Base-by-base conservation (phyloP, 2,329 filamentous ascomycete genomes). In the Teratosphaeriaceae sp. region DNA sequence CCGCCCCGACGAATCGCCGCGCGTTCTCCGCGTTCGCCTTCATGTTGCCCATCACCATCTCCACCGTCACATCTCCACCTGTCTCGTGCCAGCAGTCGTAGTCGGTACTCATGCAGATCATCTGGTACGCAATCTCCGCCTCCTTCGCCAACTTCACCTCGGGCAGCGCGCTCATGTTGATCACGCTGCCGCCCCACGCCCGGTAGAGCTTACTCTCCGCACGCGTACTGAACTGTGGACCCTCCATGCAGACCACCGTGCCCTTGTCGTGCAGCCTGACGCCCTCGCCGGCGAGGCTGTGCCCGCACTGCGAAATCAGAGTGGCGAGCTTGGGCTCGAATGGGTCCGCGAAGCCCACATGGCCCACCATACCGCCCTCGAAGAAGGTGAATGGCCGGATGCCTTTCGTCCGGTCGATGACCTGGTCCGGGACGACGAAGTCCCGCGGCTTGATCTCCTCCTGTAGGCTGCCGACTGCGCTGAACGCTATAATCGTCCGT, bases 31-130 rank as follows among this genome's bases (percentile, higher is more conserved):
- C 76, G 67, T 98, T 98, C 53, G 88, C 84, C 63, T 85, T 84
- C 92, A 98, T 98, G 68, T 94, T 87, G 48, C 80, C 84, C 81
- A 95, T 87, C 43, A 98, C 92, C 85, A 97, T 94, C 66, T 89
- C 86, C 18, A 98, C 92, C 49, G 88, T 89, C 49, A 98, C 92
- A 34, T 78, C 72, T 52, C 85, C 86, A 45, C 80, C 84, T 38
- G 77, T 78, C 16, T 78, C 80, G 62, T 89, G 85, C 92, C 92
- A 98, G 79, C 90, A 97, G 73, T 98, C 92, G 66, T 98, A 98
- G 72, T 98, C 92, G 21, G 92, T 98, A 24, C 88, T 87, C 92
- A 98, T 98, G 75, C 90, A 95, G 60, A 98, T 94, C 79, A 96
- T 94, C 72, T 94, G 88, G 68, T 97, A 97, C 26, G 84, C 85